Evolutionary conservation across 1,284 basidiomycete species (phyloP), one percentile per base, ranked within the genome.

Genomic region (Athelia sp.): DNA sequence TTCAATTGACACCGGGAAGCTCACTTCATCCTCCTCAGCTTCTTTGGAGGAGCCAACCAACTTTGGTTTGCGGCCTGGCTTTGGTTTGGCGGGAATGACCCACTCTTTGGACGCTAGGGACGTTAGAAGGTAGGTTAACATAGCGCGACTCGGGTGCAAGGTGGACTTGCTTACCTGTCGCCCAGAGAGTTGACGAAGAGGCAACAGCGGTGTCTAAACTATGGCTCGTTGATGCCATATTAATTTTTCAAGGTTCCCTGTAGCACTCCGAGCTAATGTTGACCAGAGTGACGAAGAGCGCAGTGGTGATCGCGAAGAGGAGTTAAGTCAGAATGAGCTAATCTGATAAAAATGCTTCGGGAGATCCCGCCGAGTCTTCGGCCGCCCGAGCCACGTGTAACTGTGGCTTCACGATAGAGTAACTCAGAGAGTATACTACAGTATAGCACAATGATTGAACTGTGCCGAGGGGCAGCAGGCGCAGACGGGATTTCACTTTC

Each of bases 11-110:
- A 43, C 38, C 35, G 26, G 46, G 42, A 51, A 24, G 48, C 72
- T 53, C 56, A 82, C 85, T 64, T 79, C 78, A 23, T 71, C 69
- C 43, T 71, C 71, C 21, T 71, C 72, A 31, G 70, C 69, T 40
- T 62, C 49, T 29, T 68, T 49, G 43, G 65, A 51, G 23, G 62
- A 60, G 18, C 70, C 54, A 54, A 89, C 88, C 56, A 82, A 87
- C 74, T 90, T 91, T 36, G 90, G 90, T 71, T 94, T 93, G 47
- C 92, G 75, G 26, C 92, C 92, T 24, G 92, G 92, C 66, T 93
- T 94, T 17, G 90, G 89, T 58, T 90, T 89, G 26, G 93, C 85
- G 43, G 88, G 88, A 55, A 94, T 86, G 47, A 93, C 82, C 92
- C 92, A 95, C 66, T 94, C 90, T 65, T 89, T 93, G 36, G 88